Evolutionary conservation across 768 basidiomycete species (phyloP).

Genomic region (Rhodosporidiobolus sp.): DNA sequence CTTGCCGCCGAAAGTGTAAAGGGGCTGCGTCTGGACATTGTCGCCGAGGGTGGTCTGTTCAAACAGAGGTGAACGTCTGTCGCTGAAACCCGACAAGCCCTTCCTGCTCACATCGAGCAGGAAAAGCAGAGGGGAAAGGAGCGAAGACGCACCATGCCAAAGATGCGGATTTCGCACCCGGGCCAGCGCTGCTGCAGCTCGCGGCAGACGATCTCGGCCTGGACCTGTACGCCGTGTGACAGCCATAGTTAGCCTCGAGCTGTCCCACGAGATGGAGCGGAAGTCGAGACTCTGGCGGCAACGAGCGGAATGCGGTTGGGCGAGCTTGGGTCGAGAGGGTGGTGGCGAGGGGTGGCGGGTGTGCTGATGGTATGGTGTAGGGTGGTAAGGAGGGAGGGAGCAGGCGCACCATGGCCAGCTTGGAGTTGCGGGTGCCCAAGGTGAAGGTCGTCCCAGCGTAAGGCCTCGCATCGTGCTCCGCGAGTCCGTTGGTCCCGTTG

Average conservation of each 20-base stretch:
- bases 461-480: not conserved
- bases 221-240: constrained; percentile 50
- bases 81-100: too few species aligned
- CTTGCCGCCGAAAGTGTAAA: constrained; percentile 87
- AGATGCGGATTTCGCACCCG: constrained; percentile 31
- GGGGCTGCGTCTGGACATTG: constrained; percentile 78
- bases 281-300: too few species aligned
- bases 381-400: too few species aligned
- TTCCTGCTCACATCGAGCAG: too few species aligned
- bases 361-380: too few species aligned
- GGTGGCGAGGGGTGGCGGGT: too few species aligned
- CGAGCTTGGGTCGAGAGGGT: too few species aligned
- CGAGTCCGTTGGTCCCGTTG: not conserved
- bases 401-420: constrained; percentile 66
- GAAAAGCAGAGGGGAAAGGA: not conserved
- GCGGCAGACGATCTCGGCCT: constrained; percentile 75
- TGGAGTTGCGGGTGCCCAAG: constrained; percentile 79
- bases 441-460: constrained; percentile 50
- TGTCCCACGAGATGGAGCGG: too few species aligned
- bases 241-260: not conserved
- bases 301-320: too few species aligned
- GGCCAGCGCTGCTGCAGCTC: constrained; percentile 63
- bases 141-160: constrained; percentile 35
- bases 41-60: constrained; percentile 72
- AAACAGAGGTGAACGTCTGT: not conserved